phyloP scores from a whole-genome alignment of 345 rosid species.

The Cardamine chenopodiifolia region DNA sequence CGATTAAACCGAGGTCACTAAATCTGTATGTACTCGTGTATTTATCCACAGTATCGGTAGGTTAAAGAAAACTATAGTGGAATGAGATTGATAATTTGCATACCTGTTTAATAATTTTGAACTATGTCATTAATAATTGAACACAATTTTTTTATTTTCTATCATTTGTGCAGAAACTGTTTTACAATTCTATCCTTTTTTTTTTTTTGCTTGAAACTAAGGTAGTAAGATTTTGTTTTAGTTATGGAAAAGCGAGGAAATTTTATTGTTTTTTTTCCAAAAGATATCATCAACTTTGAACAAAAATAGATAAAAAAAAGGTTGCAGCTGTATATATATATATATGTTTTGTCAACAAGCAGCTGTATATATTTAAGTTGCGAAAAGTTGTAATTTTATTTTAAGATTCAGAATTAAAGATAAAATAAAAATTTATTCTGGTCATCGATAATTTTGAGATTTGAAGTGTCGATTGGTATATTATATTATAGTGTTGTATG shows the following conservation, averaged over 20 bases:
- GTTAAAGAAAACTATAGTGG: background rate
- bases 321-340: background rate
- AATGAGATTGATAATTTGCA: background rate
- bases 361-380: background rate
- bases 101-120: background rate
- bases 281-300: background rate
- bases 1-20: constrained; percentile 48
- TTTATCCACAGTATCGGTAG: background rate
- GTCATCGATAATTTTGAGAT: too few relatives aligned
- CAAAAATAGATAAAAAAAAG: constrained; percentile 9
- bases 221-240: background rate
- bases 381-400: too few relatives aligned
- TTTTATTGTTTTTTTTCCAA: background rate
- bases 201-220: background rate
- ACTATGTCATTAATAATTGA: background rate
- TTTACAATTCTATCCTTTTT: background rate
- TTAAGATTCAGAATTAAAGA: too few relatives aligned
- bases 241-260: background rate
- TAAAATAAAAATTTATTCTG: too few relatives aligned
- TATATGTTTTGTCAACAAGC: too few relatives aligned
- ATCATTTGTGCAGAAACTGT: background rate
- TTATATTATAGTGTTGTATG: background rate
- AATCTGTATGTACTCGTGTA: background rate
- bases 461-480: constrained; percentile 29
- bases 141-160: background rate